These are phyloP conservation scores for Yamadazyma dushanensis DNA, from an alignment of 1,139 yeast species.

Conservation along the genomic window DNA sequence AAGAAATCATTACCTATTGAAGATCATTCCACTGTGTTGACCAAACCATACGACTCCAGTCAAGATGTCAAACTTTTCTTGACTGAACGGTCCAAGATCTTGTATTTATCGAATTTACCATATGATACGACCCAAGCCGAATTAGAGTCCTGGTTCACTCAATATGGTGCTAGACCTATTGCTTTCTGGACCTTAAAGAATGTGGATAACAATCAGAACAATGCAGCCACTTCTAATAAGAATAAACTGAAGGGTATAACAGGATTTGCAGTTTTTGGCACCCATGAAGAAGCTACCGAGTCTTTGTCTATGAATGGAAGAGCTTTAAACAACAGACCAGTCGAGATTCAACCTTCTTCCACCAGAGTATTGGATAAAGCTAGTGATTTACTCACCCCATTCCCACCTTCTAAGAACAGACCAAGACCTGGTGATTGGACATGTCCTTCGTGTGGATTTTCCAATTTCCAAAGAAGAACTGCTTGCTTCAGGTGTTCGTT, in stretches of 20 bases:
- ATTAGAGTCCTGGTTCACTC: constrained; percentile 88
- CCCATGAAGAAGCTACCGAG: constrained; percentile 85
- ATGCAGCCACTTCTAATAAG: constrained; percentile 5
- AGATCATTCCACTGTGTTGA: constrained; percentile 56
- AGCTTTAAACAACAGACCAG: constrained; percentile 66
- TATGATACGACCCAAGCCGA: constrained; percentile 88
- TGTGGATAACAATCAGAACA: constrained; percentile 35
- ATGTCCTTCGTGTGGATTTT: constrained; percentile 94
- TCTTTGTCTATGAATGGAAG: constrained; percentile 79
- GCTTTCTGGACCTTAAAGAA: constrained; percentile 86
- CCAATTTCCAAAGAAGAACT: constrained; percentile 90
- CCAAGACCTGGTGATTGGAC: constrained; percentile 99
- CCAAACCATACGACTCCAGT: constrained; percentile 72
- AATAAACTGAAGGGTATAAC: constrained; percentile 37
- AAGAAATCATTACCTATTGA: constrained; percentile 55
- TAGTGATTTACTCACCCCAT: constrained; percentile 74
- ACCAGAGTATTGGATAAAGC: constrained; percentile 77
- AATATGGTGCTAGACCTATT: constrained; percentile 80
- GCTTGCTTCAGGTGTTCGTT: constrained; percentile 93
- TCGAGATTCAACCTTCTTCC: constrained; percentile 88
- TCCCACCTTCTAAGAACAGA: constrained; percentile 85
- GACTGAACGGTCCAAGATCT: constrained; percentile 73
- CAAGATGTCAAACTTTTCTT: constrained; percentile 70
- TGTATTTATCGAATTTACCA: constrained; percentile 77
- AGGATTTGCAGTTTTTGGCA: constrained; percentile 83